Conservation (phyloP, 2,329 filamentous ascomycete species). For the Alternaria triticimaculans region DNA sequence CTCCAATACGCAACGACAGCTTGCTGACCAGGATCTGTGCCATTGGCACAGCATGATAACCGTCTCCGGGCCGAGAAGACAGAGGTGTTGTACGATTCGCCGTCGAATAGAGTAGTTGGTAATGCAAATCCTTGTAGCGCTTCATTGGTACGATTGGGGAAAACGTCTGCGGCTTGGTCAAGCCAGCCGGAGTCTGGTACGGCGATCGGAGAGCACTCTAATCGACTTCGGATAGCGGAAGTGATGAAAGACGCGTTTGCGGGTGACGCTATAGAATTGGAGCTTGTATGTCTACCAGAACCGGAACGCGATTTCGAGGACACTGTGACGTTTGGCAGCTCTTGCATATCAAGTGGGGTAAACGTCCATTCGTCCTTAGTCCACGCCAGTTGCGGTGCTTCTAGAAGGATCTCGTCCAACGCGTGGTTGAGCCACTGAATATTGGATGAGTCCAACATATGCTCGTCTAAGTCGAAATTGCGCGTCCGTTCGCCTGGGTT, state of each 20-base stretch:
- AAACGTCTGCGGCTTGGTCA: background rate
- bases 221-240: background rate
- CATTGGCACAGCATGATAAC: background rate
- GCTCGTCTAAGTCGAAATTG: background rate
- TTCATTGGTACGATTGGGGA: conserved; percentile 29
- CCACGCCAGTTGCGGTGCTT: background rate
- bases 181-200: background rate
- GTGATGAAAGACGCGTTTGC: background rate
- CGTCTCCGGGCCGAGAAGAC: background rate
- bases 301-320: background rate
- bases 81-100: background rate
- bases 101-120: background rate
- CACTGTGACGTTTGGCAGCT: background rate
- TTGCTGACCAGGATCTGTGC: background rate
- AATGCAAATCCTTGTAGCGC: background rate
- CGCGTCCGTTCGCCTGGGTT: background rate
- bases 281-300: background rate
- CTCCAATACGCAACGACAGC: background rate
- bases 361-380: background rate
- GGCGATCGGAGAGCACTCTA: background rate
- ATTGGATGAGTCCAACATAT: background rate
- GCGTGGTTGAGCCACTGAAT: background rate
- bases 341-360: background rate
- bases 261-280: background rate
- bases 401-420: background rate